phyloP scores from a whole-genome alignment of 768 basidiomycete species.

The Chiua virens region DNA sequence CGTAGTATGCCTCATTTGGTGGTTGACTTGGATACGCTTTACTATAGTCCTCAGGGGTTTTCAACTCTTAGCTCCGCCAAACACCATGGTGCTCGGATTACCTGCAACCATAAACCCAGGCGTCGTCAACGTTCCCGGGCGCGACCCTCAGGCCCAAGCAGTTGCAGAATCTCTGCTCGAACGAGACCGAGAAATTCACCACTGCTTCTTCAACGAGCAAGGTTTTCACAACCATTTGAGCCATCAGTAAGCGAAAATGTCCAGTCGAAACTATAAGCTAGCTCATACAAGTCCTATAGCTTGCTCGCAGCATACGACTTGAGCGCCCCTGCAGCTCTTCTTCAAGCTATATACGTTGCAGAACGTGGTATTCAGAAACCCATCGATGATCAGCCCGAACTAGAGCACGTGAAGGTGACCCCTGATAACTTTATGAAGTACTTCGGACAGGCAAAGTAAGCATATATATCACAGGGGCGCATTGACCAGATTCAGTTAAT shows the following conservation, averaged over 20 bases:
- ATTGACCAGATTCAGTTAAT: slow-evolving; percentile 29
- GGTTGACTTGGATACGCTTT: no score
- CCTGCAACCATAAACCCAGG: slow-evolving; percentile 35
- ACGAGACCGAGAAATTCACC: slow-evolving; percentile 48
- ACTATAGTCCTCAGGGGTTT: no score
- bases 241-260: slow-evolving; percentile 47
- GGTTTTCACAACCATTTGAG: slow-evolving; percentile 59
- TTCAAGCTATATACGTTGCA: slow-evolving; percentile 50
- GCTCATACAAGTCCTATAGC: slow-evolving; percentile 30
- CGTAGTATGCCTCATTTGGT: no score
- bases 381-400: slow-evolving; percentile 35
- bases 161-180: slow-evolving; percentile 44
- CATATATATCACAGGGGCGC: slow-evolving; percentile 30
- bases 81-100: slow-evolving; percentile 5
- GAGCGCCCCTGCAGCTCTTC: slow-evolving; percentile 45
- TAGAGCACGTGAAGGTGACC: slow-evolving; percentile 29
- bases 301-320: slow-evolving; percentile 57
- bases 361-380: slow-evolving; percentile 40
- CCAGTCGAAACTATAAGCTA: background rate
- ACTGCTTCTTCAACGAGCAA: slow-evolving; percentile 46
- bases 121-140: slow-evolving; percentile 47
- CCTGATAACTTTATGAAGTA: slow-evolving; percentile 50
- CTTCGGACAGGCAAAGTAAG: slow-evolving; percentile 50
- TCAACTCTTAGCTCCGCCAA: no score
- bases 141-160: slow-evolving; percentile 42